Evolutionary conservation across 768 basidiomycete species (phyloP), one percentile per base, ranked within the genome.

Genomic region (Mycena rebaudengoi): DNA sequence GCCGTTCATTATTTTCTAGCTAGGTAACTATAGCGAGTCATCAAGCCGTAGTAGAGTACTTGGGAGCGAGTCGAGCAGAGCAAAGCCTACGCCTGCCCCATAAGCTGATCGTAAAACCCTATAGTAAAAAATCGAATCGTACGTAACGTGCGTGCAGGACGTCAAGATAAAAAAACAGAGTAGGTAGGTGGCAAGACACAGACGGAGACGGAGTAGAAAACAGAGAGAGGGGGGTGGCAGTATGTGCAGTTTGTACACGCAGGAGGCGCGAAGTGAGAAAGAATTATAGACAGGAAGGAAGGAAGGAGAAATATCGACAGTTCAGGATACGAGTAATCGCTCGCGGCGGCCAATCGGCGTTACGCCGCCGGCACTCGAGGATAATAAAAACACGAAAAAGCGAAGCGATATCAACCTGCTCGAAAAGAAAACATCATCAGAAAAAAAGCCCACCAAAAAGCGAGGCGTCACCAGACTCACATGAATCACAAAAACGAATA

Each of bases 101-200:
- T 56, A 18, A 52, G 37, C 32, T 46, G 58, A 40, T 52, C 41
- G 50, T 59, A 56, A 60, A 60, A 60, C 64, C 64, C 58, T 39
- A 39, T 30, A 32, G 21, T 53, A 60, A 54, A 51, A 20, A 14
- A n/a, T n/a, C n/a, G n/a, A n/a, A n/a, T n/a, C 32, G 33, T 43
- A 39, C 41, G 35, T 54, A 29, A 29, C 28, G 50, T n/a, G n/a
- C 43, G 45, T 49, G 50, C 37, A 28, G 60, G 57, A 64, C 60
- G 52, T 65, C 64, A 66, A 66, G 54, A 66, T 56, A 61, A 44
- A 57, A 55, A 66, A 56, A 65, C 52, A 60, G 44, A 56, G 64
- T 12, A 26, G 48, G 11, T 13, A 16, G 32, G 49, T 44, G 50
- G 33, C 2, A 46, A 35, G 44, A 32, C 43, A 55, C 16, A 45